Evolutionary conservation across 768 basidiomycete species (phyloP), one percentile per base, ranked within the genome.

Genomic region (Kwoniella europaea): DNA sequence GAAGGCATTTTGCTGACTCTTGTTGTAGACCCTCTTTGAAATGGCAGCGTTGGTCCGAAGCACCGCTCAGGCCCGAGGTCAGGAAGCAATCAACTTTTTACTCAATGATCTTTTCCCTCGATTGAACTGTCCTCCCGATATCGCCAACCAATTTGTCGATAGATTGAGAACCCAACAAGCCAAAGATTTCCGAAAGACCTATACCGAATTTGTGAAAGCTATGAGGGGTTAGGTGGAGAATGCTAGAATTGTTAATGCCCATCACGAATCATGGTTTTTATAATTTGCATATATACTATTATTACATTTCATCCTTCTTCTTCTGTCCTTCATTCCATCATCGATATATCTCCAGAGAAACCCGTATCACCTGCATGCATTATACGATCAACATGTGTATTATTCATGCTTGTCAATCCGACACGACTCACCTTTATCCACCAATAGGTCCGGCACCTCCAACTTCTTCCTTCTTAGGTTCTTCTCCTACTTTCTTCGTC

Each of bases 31-130:
- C 64, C 85, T 98, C 22, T 89, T 92, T 74, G 97, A 99, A 81
- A 91, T 98, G 65, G 91, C 92, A 57, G 90, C 88, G 76, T 87
- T 98, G 58, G 85, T 98, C 52, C 92, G 97, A 80, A 86, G 88
- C 0, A 87, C 96, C 9, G 88, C 89, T 74, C 90, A 89, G 80
- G 90, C 89, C 13, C 86, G 97, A 72, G 92, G 92, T 0, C 84
- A 88, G 61, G 96, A 98, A 85, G 91, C 91, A 0, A 88, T 91
- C 80, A 88, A 90, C 64, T 96, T 91, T 83, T 88, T 99, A 77
- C 84, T 90, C 13, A 86, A 86, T 63, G 88, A 90, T 35, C 93
- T 93, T 84, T 88, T 99, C 20, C 95, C 97, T 1, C 89, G 93
- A 10, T 90, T 96, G 84, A 89, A 90, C 72, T 94, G 94, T 88